Evolutionary conservation across 129 eudicot species (phyloP).

Genomic region (Escallonia rubra): DNA sequence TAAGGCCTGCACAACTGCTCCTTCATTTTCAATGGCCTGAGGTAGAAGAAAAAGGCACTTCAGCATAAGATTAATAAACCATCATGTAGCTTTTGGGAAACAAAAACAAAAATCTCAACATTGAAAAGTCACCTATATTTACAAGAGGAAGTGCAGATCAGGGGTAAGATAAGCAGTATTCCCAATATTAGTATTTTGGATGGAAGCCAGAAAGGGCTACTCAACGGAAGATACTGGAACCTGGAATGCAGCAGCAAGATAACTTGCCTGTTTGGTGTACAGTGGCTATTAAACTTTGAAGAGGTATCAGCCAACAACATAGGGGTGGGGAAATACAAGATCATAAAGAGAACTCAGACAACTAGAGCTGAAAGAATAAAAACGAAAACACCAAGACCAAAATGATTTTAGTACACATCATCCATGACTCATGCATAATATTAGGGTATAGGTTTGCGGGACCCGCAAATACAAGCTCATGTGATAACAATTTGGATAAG

Average conservation of each 20-base stretch:
- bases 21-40: slow-evolving; percentile 67
- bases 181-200: neutral
- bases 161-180: too few species aligned
- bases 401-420: too few species aligned
- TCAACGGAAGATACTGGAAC: neutral
- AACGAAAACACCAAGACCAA: neutral
- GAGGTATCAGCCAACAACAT: neutral
- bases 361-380: neutral
- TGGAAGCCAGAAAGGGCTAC: neutral
- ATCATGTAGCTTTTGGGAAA: neutral
- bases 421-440: neutral
- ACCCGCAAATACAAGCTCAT: neutral
- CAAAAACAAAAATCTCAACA: neutral
- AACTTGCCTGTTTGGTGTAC: neutral
- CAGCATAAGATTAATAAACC: neutral
- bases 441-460: too few species aligned
- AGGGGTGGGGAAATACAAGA: neutral
- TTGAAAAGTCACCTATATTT: neutral
- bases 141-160: too few species aligned
- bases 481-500: neutral
- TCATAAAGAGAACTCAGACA: neutral
- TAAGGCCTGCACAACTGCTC: slow-evolving; percentile 70
- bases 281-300: neutral
- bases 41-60: slow-evolving; percentile 8
- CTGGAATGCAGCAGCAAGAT: neutral